Conservation (phyloP, 345 rosid species). For the Boechera retrofracta region DNA sequence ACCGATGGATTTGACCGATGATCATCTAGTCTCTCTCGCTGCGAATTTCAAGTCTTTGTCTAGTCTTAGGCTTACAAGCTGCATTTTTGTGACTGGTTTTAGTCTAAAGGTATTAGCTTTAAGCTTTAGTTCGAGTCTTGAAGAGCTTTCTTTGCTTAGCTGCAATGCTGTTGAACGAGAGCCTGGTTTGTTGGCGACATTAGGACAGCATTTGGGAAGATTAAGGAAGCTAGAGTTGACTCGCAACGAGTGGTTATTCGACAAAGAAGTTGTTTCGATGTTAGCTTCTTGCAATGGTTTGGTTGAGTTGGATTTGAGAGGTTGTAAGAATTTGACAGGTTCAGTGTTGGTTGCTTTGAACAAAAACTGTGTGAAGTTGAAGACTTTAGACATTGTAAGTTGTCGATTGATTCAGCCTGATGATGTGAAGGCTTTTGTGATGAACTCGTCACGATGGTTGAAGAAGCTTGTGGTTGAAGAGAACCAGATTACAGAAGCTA, state of each 20-base stretch:
- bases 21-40: slow-evolving; percentile 69
- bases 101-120: slow-evolving; percentile 65
- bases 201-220: slow-evolving; percentile 70
- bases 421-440: slow-evolving; percentile 60
- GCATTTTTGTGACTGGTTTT: slow-evolving; percentile 77
- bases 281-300: slow-evolving; percentile 63
- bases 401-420: slow-evolving; percentile 54
- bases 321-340: slow-evolving; percentile 61
- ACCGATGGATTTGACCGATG: slow-evolving; percentile 79
- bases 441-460: slow-evolving; percentile 52
- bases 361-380: slow-evolving; percentile 61
- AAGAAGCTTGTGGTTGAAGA: slow-evolving; percentile 65
- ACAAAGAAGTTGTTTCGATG: slow-evolving; percentile 76
- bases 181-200: slow-evolving; percentile 69
- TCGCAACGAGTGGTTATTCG: slow-evolving; percentile 65
- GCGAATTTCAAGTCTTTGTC: slow-evolving; percentile 54
- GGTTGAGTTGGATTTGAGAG: slow-evolving; percentile 68
- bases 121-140: slow-evolving; percentile 57
- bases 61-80: slow-evolving; percentile 70
- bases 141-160: slow-evolving; percentile 66
- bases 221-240: slow-evolving; percentile 71
- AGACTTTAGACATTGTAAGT: slow-evolving; percentile 55
- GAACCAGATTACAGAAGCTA: slow-evolving; percentile 58
- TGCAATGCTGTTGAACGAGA: slow-evolving; percentile 83
- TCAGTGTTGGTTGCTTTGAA: slow-evolving; percentile 50